phyloP scores from a whole-genome alignment of 768 basidiomycete species.

The Tulasnella sp. region DNA sequence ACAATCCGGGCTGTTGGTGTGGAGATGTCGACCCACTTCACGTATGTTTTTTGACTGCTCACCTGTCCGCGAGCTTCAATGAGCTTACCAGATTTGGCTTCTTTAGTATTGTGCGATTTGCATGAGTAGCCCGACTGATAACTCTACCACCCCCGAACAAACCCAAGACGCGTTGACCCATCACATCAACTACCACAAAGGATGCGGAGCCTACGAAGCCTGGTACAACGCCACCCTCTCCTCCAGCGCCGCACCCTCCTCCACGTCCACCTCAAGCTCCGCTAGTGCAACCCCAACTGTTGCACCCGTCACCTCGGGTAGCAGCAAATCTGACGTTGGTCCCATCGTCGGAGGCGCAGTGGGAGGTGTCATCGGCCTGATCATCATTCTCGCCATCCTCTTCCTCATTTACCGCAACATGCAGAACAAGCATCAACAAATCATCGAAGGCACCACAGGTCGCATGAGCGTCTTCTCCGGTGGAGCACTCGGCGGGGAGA shows the following conservation, averaged over 20 bases:
- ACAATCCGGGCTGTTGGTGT: constrained; percentile 12
- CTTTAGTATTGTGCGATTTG: constrained; percentile 12
- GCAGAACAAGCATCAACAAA: background rate
- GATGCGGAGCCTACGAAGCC: constrained; percentile 2
- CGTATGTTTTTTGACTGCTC: constrained; percentile 1
- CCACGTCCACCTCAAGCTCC: background rate
- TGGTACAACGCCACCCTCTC: background rate
- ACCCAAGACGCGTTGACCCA: constrained; percentile 2
- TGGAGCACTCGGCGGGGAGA: no score
- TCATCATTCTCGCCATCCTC: background rate
- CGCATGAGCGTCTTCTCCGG: no score
- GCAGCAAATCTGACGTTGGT: background rate
- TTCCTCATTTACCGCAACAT: constrained; percentile 1
- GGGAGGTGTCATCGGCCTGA: background rate
- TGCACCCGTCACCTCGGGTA: background rate
- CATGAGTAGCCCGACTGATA: constrained; percentile 8
- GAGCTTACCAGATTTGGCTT: no score
- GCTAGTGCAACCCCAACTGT: background rate
- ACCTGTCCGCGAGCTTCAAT: no score
- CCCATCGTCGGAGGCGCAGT: constrained; percentile 9
- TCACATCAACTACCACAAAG: constrained; percentile 9
- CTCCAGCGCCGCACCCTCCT: background rate
- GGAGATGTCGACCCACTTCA: constrained; percentile 8
- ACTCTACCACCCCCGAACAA: constrained; percentile 9
- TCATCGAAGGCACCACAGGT: no score